phyloP scores from a whole-genome alignment of 1,139 yeast genomes.

The Kazachstania sp. region DNA sequence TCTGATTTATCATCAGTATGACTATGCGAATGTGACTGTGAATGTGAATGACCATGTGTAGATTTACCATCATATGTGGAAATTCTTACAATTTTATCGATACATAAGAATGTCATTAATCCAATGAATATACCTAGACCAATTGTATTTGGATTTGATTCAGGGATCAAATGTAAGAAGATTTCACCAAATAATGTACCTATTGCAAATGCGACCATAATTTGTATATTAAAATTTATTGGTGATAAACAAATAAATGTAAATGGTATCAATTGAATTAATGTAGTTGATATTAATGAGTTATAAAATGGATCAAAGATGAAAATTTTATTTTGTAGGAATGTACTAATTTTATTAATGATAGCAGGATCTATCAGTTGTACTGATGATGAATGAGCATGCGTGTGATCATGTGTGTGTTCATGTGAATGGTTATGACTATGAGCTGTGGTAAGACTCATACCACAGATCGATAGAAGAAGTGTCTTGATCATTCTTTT shows the following conservation, averaged over 20 bases:
- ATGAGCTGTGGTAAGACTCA: neutral
- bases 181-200: conserved; percentile 68
- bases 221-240: conserved; percentile 30
- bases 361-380: neutral
- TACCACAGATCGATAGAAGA: neutral
- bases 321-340: conserved; percentile 3
- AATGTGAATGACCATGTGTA: conserved; percentile 35
- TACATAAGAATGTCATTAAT: conserved; percentile 43
- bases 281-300: conserved; percentile 50
- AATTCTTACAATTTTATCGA: conserved; percentile 51
- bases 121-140: conserved; percentile 41
- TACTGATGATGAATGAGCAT: neutral
- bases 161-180: conserved; percentile 57
- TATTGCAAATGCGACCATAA: conserved; percentile 43
- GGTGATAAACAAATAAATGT: too few species aligned
- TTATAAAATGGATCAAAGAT: conserved; percentile 34
- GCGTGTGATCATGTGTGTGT: conserved; percentile 2
- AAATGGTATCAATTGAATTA: neutral
- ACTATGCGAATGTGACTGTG: conserved; percentile 13
- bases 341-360: neutral
- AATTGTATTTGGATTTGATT: conserved; percentile 19
- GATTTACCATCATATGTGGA: conserved; percentile 35
- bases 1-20: conserved; percentile 1
- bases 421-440: neutral
- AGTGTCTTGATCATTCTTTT: too few species aligned